A percentile compares a stretch with the other conserved stretches of the same genome.
phyloP scores from a whole-genome alignment of 2,329 filamentous ascomycete species.

The Hypoxylon sp. region DNA sequence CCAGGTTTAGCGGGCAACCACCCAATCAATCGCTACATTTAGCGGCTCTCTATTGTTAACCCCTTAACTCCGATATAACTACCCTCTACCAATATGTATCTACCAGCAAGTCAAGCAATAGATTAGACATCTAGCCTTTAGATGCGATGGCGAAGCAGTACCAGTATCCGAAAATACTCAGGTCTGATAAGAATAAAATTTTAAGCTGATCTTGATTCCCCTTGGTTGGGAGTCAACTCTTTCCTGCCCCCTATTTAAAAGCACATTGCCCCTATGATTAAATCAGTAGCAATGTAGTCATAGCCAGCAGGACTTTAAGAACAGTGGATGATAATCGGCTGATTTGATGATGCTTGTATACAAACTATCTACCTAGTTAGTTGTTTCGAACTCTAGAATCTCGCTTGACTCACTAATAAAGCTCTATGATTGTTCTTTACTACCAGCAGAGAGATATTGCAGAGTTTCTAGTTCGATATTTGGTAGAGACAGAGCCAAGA shows the following conservation, averaged over 20 bases:
- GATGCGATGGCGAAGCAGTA: background rate
- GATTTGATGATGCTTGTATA: background rate
- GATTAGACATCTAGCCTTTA: background rate
- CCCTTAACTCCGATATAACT: background rate
- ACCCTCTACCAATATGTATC: background rate
- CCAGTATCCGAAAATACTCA: background rate
- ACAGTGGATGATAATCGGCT: background rate
- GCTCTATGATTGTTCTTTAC: no score
- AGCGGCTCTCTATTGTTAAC: background rate
- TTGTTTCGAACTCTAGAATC: no score
- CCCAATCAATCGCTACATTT: conserved; percentile 7
- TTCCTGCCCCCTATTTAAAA: background rate
- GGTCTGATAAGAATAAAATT: background rate
- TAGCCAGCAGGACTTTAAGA: background rate
- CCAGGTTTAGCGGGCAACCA: background rate
- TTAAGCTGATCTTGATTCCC: background rate
- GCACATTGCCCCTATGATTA: background rate
- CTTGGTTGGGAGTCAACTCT: background rate
- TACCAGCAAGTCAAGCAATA: background rate
- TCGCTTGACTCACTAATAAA: no score
- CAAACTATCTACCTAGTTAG: background rate
- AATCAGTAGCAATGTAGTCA: background rate
- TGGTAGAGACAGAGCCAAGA: background rate
- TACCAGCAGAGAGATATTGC: background rate
- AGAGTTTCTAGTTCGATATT: background rate